Evolutionary conservation across 305 asterid species (phyloP).

Genomic region (Fraxinus sp.): DNA sequence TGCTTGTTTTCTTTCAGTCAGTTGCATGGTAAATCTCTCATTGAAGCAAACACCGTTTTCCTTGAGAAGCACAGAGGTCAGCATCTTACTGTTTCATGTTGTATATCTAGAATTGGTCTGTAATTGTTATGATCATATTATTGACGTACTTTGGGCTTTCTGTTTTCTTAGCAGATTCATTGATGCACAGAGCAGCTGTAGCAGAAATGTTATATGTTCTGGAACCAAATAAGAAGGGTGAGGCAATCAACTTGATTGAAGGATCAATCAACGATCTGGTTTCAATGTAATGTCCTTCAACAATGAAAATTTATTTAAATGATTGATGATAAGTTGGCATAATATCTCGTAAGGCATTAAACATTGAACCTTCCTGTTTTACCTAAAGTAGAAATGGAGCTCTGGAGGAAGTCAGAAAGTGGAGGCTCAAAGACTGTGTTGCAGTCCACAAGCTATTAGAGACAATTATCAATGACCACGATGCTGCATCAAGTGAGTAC

Average conservation of each 20-base stretch:
- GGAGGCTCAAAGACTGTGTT: conserved; percentile 71
- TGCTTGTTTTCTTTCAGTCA: conserved; percentile 46
- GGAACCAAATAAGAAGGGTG: conserved; percentile 79
- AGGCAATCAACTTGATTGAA: conserved; percentile 72
- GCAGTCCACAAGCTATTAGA: conserved; percentile 68
- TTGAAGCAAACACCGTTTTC: conserved; percentile 70
- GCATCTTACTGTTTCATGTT: conserved; percentile 21
- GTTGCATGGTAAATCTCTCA: conserved; percentile 73
- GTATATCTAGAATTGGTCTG: not conserved
- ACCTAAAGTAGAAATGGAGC: conserved; percentile 53
- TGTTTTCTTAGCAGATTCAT: conserved; percentile 54
- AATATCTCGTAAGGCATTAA: conserved; percentile 9
- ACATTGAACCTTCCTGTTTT: conserved; percentile 25
- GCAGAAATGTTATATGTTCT: conserved; percentile 30
- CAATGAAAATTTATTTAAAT: not conserved
- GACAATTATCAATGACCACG: conserved; percentile 52
- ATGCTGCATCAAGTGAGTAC: conserved; percentile 72
- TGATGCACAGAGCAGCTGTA: conserved; percentile 84
- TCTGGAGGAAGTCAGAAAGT: conserved; percentile 37
- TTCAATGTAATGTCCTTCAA: conserved; percentile 51
- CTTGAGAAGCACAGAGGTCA: conserved; percentile 78
- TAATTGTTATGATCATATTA: too few relatives aligned
- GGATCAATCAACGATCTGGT: conserved; percentile 37
- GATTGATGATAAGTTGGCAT: not conserved
- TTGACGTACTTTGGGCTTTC: not conserved